Evolutionary conservation across 805 yeast genomes (phyloP), one percentile per base, ranked within the genome.

Genomic region (Wickerhamiella kazuoi): DNA sequence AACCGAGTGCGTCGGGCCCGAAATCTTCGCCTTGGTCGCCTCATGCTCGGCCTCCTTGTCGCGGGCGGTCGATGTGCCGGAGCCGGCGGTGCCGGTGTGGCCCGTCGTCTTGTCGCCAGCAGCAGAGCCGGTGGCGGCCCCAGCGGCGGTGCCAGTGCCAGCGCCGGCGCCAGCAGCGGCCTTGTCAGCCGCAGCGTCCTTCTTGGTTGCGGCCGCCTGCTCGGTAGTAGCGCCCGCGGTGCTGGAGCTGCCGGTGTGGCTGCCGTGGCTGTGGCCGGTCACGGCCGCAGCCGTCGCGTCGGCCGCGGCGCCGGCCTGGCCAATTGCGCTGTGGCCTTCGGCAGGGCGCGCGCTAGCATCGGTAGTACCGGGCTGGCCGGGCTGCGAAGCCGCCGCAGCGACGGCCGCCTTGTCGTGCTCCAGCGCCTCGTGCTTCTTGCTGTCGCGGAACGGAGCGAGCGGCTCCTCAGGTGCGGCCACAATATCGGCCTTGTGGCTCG

Each of bases 11-110:
- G 13, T 15, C 4, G 34, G 34, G 21, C 34, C 21, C n/a, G 20
- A 18, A 20, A 31, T 9, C 13, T 18, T 18, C 8, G 19, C 34
- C 13, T 23, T 23, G 26, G 26, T 23, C n/a, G 17, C 8, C 17
- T 15, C 31, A 15, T 29, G 31, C 7, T 8, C n/a, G 7, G 7
- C 31, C 15, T 13, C 17, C 15, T 29, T 13, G n/a, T 15, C n/a
- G n/a, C n/a, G n/a, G n/a, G n/a, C n/a, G n/a, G n/a, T n/a, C n/a
- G n/a, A n/a, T n/a, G n/a, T n/a, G n/a, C n/a, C n/a, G n/a, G n/a
- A n/a, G n/a, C n/a, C n/a, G n/a, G n/a, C n/a, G n/a, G 53, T 47
- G 24, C 47, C 52, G 7, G 38, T 51, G n/a, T 52, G 46, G 3
- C 47, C 48, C 26, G 44, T 51, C 3, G 51, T 44, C 5, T 36